phyloP scores from a whole-genome alignment of 345 rosid genomes.

The Salix viminalis region DNA sequence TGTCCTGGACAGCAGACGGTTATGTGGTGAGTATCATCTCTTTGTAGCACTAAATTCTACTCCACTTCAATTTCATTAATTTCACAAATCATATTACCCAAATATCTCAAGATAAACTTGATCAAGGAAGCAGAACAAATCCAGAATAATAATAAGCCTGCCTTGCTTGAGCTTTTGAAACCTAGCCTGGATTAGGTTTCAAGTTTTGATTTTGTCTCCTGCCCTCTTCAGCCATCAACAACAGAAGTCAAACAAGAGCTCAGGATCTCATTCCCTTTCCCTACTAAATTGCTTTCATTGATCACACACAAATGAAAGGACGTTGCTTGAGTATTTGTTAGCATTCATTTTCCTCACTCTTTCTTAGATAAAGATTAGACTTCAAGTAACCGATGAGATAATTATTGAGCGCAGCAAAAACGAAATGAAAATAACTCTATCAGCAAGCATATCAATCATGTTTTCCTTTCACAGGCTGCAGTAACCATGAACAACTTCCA shows the following conservation, averaged over 20 bases:
- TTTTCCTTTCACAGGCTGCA: slow-evolving; percentile 38
- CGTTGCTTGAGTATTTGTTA: not conserved
- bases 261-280: too few relatives aligned
- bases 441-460: not conserved
- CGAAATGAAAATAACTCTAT: not conserved
- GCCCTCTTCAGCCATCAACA: too few relatives aligned
- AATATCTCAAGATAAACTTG: too few relatives aligned
- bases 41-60: not conserved
- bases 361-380: not conserved
- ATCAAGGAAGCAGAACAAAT: too few relatives aligned
- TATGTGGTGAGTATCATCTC: slow-evolving; percentile 25
- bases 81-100: too few relatives aligned
- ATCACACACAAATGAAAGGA: not conserved
- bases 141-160: too few relatives aligned
- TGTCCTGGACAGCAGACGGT: slow-evolving; percentile 38
- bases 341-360: not conserved
- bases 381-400: not conserved
- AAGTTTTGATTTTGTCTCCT: too few relatives aligned
- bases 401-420: not conserved
- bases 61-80: not conserved
- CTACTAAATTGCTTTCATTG: too few relatives aligned
- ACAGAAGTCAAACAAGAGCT: too few relatives aligned
- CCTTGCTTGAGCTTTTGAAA: too few relatives aligned
- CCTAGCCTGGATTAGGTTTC: too few relatives aligned
- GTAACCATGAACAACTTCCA: slow-evolving; percentile 64